These are phyloP conservation scores for Naganishia kalamii DNA, from an alignment of 768 basidiomycete species.

Conservation along the genomic window DNA sequence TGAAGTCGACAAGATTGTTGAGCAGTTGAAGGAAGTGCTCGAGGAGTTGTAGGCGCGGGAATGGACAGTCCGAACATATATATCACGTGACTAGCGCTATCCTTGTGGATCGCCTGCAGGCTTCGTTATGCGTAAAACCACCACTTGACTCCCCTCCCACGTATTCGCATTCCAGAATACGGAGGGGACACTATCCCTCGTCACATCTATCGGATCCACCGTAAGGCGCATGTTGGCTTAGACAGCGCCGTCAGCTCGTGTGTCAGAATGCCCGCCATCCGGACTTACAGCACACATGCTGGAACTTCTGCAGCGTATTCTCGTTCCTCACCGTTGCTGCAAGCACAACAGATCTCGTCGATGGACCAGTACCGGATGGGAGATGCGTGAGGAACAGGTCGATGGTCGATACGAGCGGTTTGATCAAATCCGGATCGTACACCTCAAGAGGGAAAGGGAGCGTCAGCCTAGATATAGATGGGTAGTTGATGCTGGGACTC, in stretches of 20 bases:
- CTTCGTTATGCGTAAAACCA: background rate
- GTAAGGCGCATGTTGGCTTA: background rate
- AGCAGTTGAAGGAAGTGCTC: conserved; percentile 23
- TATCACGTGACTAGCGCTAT: background rate
- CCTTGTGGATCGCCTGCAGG: background rate
- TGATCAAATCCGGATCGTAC: conserved; percentile 43
- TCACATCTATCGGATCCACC: background rate
- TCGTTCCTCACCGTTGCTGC: conserved; percentile 43
- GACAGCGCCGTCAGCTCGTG: background rate
- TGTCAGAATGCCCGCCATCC: background rate
- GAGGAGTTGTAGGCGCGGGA: background rate
- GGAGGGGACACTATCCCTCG: background rate
- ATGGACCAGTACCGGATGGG: background rate
- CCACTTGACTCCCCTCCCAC: conserved; percentile 24
- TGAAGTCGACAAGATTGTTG: conserved; percentile 61
- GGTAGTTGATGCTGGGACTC: conserved; percentile 13
- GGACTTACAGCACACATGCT: conserved; percentile 28
- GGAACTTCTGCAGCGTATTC: conserved; percentile 33
- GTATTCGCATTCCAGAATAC: conserved; percentile 25
- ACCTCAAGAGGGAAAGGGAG: conserved; percentile 28
- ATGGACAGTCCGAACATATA: too few relatives aligned
- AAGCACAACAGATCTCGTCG: conserved; percentile 27
- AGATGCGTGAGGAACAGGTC: conserved; percentile 24
- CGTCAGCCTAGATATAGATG: background rate
- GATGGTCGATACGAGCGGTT: conserved; percentile 32